These are phyloP conservation scores for Apophysomyces sp. DNA, from an alignment of 371 early-diverging fungal genomes.

Conservation along the genomic window DNA sequence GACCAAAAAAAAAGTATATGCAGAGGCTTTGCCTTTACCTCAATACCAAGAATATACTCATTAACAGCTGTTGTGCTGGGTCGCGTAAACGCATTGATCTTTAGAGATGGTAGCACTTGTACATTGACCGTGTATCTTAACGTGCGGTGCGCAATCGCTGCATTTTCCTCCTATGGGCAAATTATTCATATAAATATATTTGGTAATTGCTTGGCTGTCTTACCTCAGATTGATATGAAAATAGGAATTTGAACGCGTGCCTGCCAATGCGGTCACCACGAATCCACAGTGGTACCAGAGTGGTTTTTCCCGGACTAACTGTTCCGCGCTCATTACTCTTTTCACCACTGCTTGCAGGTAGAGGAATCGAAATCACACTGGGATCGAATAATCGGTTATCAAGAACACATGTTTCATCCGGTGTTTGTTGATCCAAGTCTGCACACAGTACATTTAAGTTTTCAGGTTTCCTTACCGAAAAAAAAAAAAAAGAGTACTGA, in stretches of 20 bases:
- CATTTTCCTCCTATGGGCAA: constrained; percentile 49
- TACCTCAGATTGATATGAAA: constrained; percentile 68
- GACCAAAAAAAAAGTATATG: too few species aligned
- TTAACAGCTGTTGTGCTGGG: constrained; percentile 71
- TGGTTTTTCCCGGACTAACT: constrained; percentile 72
- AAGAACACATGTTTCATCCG: constrained; percentile 5
- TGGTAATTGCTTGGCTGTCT: background rate
- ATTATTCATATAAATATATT: background rate
- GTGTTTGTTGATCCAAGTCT: background rate
- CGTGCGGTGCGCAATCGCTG: constrained; percentile 65
- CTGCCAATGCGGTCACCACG: constrained; percentile 91
- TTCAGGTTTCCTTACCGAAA: background rate
- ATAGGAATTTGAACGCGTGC: constrained; percentile 72
- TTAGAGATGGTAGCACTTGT: constrained; percentile 82
- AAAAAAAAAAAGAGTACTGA: constrained; percentile 5
- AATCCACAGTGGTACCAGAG: constrained; percentile 83
- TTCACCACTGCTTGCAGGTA: constrained; percentile 24
- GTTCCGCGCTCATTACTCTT: constrained; percentile 26
- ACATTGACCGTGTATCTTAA: constrained; percentile 59
- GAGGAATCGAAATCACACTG: constrained; percentile 42
- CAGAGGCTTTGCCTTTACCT: constrained; percentile 49
- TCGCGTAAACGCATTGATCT: constrained; percentile 92
- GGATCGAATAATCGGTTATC: constrained; percentile 39
- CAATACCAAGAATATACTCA: constrained; percentile 88
- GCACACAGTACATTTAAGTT: background rate